Percentiles rank a stretch among this genome's conserved stretches.
Conservation (phyloP, 495 filamentous ascomycete genomes). For the Clohesyomyces aquaticus region DNA sequence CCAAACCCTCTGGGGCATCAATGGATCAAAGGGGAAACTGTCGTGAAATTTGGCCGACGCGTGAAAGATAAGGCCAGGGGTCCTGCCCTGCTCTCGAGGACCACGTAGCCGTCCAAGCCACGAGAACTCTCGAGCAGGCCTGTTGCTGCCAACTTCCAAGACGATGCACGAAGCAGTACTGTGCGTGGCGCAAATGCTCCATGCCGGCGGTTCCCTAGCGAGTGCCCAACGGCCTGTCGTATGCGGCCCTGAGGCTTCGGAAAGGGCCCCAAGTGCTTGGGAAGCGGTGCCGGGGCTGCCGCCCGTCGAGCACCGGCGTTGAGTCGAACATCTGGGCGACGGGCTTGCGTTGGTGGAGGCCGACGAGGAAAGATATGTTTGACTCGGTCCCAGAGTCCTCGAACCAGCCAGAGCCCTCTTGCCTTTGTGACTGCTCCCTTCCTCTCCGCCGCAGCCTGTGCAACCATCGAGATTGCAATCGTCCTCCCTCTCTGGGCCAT, state of each 20-base stretch:
- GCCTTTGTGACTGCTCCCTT: not conserved
- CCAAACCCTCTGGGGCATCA: not conserved
- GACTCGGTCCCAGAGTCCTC: not conserved
- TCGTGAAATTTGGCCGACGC: not conserved
- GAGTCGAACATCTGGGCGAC: not conserved
- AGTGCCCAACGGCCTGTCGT: not conserved
- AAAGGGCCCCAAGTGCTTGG: not conserved
- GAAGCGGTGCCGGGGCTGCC: constrained; percentile 13
- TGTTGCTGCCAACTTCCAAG: constrained; percentile 21
- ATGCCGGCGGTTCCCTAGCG: constrained; percentile 9
- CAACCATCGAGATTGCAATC: not conserved
- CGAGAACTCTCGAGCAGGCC: not conserved
- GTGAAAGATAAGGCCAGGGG: not conserved
- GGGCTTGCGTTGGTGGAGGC: constrained; percentile 1
- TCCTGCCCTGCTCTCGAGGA: not conserved
- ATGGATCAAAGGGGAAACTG: not conserved
- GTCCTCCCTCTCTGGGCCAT: not conserved
- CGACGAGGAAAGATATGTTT: not conserved
- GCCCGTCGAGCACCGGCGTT: constrained; percentile 1
- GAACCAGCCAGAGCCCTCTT: not conserved
- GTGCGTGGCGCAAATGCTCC: constrained; percentile 2
- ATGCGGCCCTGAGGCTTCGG: constrained; percentile 3
- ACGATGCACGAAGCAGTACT: not conserved
- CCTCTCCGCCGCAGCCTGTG: not conserved
- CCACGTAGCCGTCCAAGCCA: not conserved